phyloP scores from a whole-genome alignment of 2,329 filamentous ascomycete genomes.

The Nemania abortiva region DNA sequence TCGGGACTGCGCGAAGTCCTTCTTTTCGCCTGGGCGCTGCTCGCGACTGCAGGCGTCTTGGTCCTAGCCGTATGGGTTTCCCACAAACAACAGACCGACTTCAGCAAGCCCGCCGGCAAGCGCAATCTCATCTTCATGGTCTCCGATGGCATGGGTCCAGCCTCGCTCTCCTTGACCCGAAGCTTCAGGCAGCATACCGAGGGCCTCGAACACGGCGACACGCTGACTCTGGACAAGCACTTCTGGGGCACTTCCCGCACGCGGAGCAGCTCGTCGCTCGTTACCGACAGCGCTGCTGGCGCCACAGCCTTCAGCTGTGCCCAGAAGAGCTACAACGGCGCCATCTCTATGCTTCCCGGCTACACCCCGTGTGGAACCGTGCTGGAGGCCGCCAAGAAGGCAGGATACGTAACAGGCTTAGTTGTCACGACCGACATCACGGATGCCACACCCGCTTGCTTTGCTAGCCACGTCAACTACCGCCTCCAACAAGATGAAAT shows the following conservation, averaged over 20 bases:
- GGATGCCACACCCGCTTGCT: slow-evolving; percentile 95
- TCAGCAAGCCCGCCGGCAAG: slow-evolving; percentile 69
- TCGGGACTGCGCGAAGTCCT: slow-evolving; percentile 74
- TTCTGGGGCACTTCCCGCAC: slow-evolving; percentile 92
- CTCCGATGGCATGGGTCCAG: slow-evolving; percentile 97
- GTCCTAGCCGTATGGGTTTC: slow-evolving; percentile 82
- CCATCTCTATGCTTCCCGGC: slow-evolving; percentile 89
- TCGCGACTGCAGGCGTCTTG: slow-evolving; percentile 83
- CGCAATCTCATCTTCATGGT: slow-evolving; percentile 99
- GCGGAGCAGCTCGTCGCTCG: slow-evolving; percentile 82
- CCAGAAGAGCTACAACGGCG: slow-evolving; percentile 95
- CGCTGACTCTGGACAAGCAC: slow-evolving; percentile 85
- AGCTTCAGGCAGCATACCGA: slow-evolving; percentile 85
- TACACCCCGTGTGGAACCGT: slow-evolving; percentile 89
- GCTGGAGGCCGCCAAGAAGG: slow-evolving; percentile 91
- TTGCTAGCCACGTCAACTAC: slow-evolving; percentile 86
- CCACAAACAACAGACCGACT: slow-evolving; percentile 70
- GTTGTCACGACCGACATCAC: slow-evolving; percentile 96
- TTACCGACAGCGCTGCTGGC: slow-evolving; percentile 97
- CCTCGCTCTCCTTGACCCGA: slow-evolving; percentile 86
- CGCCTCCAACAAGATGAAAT: slow-evolving; percentile 89
- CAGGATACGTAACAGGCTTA: slow-evolving; percentile 91
- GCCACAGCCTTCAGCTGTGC: slow-evolving; percentile 96
- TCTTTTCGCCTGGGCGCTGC: slow-evolving; percentile 83
- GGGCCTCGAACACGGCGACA: slow-evolving; percentile 78